Base-by-base conservation (phyloP, 176 grass and related monocot species). In the Puccinellia tenuiflora region DNA sequence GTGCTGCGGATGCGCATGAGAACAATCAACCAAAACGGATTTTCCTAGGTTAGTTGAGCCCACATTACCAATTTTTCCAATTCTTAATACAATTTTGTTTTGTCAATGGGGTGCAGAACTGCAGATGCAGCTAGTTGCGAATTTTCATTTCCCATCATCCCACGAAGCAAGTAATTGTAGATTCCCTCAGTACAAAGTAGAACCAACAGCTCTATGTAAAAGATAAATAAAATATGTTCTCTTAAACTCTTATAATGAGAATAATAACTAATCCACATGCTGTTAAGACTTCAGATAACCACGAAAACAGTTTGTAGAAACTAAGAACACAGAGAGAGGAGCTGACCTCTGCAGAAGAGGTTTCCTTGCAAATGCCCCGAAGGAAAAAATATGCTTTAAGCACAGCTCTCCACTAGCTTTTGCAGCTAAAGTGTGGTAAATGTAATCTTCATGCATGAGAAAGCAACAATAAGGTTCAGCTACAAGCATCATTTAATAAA, bases 401-500 rank as follows among this genome's bases (percentile, higher is more conserved):
- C 96, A 98, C 65, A 92, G 76, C 81, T 98, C 96, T 85, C 92
- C 96, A 85, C 96, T 98, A 88, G 91, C 96, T 85, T 93, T 98
- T 53, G 96, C 96, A 52, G 96, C 96, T 91, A 98, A 86, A 29
- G 96, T 98, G 86, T 98, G 96, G 77, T 98, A 98, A 40, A 93
- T 88, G 51, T 98, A 98, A 90, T 98, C 96, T 98, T 91, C 64
- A 91, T 56, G 57, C 20, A 82, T 15, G 42, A 86, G 8, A 84
- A 76, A 53, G 28, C 12, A 74, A 79, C 17, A 42, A 42, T 79
- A 86, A 76, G 84, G 42, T 38, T 82, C 37, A 55, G 24, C 22
- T 79, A n/a, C 43, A 81, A 54, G 47, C 51, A 48, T 53, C 31
- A 61, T 61, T 64, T 46, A 33, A 66, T 24, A 83, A 9, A 67